Conservation (phyloP, 345 rosid species). For the Gossypium turneri region DNA sequence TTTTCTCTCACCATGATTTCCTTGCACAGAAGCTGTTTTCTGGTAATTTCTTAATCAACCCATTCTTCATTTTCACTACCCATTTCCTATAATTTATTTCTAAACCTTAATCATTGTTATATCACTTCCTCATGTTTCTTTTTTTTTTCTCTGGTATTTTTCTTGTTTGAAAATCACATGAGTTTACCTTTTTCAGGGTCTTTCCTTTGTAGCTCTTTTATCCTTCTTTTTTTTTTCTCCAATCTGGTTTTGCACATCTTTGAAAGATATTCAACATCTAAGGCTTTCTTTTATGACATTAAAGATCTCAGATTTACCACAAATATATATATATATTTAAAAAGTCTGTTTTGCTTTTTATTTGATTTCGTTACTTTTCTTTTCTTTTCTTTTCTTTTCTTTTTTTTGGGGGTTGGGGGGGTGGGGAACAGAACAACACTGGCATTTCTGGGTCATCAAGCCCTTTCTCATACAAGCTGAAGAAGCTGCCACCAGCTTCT, state of each 20-base stretch:
- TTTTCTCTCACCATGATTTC: slow-evolving; percentile 43
- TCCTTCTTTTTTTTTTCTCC: neutral
- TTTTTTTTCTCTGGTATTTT: neutral
- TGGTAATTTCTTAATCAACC: slow-evolving; percentile 35
- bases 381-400: neutral
- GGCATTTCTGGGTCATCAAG: slow-evolving; percentile 39
- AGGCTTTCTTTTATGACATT: no score
- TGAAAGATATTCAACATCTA: no score
- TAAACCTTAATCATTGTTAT: neutral
- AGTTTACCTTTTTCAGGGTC: neutral
- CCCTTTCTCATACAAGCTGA: slow-evolving; percentile 35
- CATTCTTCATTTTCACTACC: slow-evolving; percentile 12
- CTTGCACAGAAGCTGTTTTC: slow-evolving; percentile 39
- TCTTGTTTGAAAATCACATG: neutral
- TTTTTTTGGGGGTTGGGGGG: neutral
- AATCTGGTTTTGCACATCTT: no score
- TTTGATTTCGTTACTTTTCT: slow-evolving; percentile 8
- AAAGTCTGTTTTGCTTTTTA: neutral
- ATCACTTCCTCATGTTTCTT: neutral
- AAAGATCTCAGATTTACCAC: neutral
- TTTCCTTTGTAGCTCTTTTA: neutral
- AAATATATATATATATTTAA: no score
- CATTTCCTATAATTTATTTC: neutral
- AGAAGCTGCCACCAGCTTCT: slow-evolving; percentile 31
- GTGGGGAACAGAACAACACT: slow-evolving; percentile 38